Base-by-base conservation (phyloP, 1,284 basidiomycete species). In the Naganishia sp. region DNA sequence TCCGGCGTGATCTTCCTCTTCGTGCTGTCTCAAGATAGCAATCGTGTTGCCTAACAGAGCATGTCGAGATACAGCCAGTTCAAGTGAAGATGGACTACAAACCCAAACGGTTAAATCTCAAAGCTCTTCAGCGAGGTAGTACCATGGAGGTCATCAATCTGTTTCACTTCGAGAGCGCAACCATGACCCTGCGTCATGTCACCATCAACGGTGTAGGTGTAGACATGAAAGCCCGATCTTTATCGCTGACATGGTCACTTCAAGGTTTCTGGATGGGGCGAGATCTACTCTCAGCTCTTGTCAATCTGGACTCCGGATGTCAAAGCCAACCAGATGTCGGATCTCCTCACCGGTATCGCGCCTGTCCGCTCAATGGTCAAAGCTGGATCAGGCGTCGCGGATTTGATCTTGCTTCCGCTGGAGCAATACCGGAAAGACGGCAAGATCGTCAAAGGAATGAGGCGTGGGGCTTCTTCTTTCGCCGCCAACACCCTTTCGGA, bases 91-190 rank as follows among this genome's bases (percentile, higher is more conserved):
- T 99, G 10, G 95, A 99, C 77, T 99, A 99, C 80, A 99, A 99
- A 79, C 95, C 96, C 53, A 92, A 97, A 68, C 87, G 94, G 5
- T 93, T 99, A 28, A 92, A 99, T 78, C 96, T 97, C 77, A 82
- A 87, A 67, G 94, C 94, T n/a, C 82, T 98, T 56, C 85, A 88
- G 18, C 89, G 94, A 72, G 96, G 96, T 15, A 87, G 85, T 76
- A 94, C 93, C 0, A 95, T 96, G 68, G 96, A 99, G 76, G 81
- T 99, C 65, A 98, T 99, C 95, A 99, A 99, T 77, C 98, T 99
- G 77, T 99, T 99, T 87, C 94, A 98, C 79, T 99, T 99, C 72
- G 95, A 99, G 72, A 95, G 92, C 0, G 90, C 95, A 2, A 95
- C 97, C 78, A 98, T 99, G 92, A 95, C 93, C 0, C 80, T 99